Evolutionary conservation across 164 flowering plant species (phyloP), one percentile per base, ranked within the genome.

Genomic region (Vitis rotundifolia): DNA sequence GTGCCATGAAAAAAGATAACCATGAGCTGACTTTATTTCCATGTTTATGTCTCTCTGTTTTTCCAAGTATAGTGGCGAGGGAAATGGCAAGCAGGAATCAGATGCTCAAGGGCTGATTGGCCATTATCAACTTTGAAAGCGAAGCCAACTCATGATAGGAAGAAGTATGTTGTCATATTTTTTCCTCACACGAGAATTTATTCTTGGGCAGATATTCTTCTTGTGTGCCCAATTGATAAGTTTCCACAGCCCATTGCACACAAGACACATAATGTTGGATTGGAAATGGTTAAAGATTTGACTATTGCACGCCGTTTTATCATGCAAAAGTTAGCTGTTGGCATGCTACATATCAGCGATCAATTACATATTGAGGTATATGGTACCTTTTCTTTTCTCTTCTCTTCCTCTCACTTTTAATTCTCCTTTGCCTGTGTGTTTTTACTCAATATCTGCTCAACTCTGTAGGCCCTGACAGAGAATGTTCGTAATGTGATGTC

Each of bases 61-160:
- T 69, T 64, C 78, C 78, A 68, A 76, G 73, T 86, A 73, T 77
- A 93, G 99, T 93, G 97, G 93, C 85, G 91, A 81, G 97, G 97
- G 66, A 85, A 83, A 83, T 96, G 99, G 99, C 95, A 93, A 68
- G 88, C 95, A 3, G 99, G 97, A 68, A 88, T 96, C 58, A 80
- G 89, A 74, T 96, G 98, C 79, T 86, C 88, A 64, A 82, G 90
- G 82, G 89, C 84, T 66, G 98, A 96, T 80, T 92, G 97, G 85
- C 98, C 97, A 31, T 77, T 91, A 57, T 77, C 94, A 66, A 83
- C 89, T 76, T 68, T 90, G 78, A 96, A 78, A 78, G 92, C 88
- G 57, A 92, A 88, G 76, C 98, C 97, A 49, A 90, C 93, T 28
- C 97, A 89, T 79, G 92, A 83, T 49, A 71, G 87, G 72, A 96